Base-by-base conservation (phyloP, 2,329 filamentous ascomycete genomes). In the Aspergillus arachidicola region DNA sequence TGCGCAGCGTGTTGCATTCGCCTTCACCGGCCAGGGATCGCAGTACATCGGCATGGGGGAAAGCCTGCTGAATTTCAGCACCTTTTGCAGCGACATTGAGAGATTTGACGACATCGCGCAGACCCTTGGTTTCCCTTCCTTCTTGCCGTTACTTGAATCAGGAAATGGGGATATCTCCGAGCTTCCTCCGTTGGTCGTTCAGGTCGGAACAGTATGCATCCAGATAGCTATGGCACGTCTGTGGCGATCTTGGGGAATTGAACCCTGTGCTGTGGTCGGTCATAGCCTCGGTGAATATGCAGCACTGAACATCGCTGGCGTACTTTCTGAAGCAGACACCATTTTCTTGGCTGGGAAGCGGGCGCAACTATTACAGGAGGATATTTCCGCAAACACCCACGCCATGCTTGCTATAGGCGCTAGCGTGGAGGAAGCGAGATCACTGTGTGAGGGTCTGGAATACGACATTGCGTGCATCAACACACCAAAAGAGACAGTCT, bases 331-430 rank as follows among this genome's bases (percentile, higher is more conserved):
- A 1, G 69, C 60, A 36, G 79, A 80, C 59, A 71, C 75, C 0
- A 73, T 94, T 60, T 89, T 88, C 67, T 82, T 81, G 14, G 75
- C 77, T 56, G 79, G 79, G 26, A 76, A 71, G 28, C 72, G 80
- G 6, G 80, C 80, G 12, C 72, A 77, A 51, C 72, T 82, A 1
- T 73, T 82, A 54, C 73, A 76, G 60, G 81, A 79, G 64, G 70
- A 76, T 14, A 68, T 74, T 46, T 79, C 23, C 7, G 23, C 23
- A 2, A 38, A 78, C 57, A 82, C 79, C 3, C 79, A 81, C 59
- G 73, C 78, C 2, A 82, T 82, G 80, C 71, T 82, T 19, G 79
- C 80, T 38, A 74, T 82, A 9, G 76, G 78, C 16, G 70, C 71
- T 34, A 73, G 73, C 12, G 66, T 78, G 2, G 73, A 73, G 9